Percentiles rank a stretch among this genome's conserved stretches.
Conservation (phyloP, 2,329 filamentous ascomycete genomes). For the Sarocladium strictum region DNA sequence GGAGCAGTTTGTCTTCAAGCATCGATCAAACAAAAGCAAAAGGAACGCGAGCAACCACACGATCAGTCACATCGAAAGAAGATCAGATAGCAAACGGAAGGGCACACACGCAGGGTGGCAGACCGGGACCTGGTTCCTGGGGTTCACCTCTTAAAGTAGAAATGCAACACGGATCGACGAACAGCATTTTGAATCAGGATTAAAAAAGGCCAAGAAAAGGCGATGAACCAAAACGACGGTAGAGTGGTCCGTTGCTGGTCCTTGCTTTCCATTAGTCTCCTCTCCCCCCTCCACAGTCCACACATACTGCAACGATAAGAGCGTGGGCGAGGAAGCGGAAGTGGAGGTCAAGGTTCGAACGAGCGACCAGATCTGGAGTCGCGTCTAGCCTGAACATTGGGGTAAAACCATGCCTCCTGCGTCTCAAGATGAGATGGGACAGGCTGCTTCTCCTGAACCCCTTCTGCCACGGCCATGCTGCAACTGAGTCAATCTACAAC, state of each 20-base stretch:
- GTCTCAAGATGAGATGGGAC: not conserved
- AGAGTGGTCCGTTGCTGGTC: not conserved
- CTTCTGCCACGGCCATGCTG: not conserved
- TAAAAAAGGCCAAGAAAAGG: no score
- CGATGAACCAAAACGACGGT: not conserved
- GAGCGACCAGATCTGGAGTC: not conserved
- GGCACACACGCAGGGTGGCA: not conserved
- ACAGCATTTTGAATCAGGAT: no score
- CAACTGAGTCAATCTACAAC: no score
- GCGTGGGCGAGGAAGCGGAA: constrained; percentile 6
- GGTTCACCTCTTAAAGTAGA: constrained; percentile 3
- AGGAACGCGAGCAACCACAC: not conserved
- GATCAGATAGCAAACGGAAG: not conserved
- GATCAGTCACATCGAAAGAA: not conserved
- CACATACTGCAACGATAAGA: not conserved
- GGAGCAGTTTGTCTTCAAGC: not conserved
- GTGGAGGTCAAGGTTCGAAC: constrained; percentile 6
- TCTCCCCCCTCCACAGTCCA: not conserved
- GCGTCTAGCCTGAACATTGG: not conserved
- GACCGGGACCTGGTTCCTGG: not conserved
- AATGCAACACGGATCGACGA: not conserved
- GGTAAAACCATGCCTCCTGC: not conserved
- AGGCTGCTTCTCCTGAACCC: not conserved
- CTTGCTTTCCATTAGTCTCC: not conserved
- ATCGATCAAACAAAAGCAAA: constrained; percentile 1